Evolutionary conservation across 306 rosid species (phyloP).

Genomic region (Vigna mungo): DNA sequence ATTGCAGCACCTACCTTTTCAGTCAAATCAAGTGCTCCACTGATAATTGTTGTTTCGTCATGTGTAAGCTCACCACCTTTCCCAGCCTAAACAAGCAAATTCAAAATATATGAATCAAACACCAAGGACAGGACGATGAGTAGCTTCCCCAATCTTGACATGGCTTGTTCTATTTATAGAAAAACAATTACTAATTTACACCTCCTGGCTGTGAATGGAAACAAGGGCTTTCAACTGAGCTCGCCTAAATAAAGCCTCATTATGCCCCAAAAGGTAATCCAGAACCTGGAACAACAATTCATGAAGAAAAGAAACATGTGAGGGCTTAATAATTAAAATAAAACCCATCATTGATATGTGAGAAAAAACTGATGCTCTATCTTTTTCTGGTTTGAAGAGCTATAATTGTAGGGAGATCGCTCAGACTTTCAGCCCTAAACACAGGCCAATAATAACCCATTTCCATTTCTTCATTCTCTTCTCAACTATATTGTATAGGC

Average conservation of each 20-base stretch:
- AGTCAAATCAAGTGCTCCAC: slow-evolving; percentile 97
- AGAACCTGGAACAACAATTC: slow-evolving; percentile 64
- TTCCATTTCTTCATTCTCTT: too few relatives aligned
- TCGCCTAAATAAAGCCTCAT: slow-evolving; percentile 92
- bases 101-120: slow-evolving; percentile 19
- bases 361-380: slow-evolving; percentile 10
- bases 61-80: slow-evolving; percentile 99
- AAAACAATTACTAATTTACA: slow-evolving; percentile 31
- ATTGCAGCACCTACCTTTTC: slow-evolving; percentile 70
- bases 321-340: slow-evolving; percentile 19
- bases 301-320: slow-evolving; percentile 32
- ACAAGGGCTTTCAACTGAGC: slow-evolving; percentile 98
- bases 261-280: slow-evolving; percentile 84
- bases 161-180: slow-evolving; percentile 16
- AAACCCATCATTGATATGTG: slow-evolving; percentile 12
- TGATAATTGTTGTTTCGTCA: slow-evolving; percentile 95
- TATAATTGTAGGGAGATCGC: not conserved
- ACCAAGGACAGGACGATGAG: slow-evolving; percentile 2
- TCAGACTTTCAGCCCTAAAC: slow-evolving; percentile 33
- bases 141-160: slow-evolving; percentile 34
- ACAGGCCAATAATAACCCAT: slow-evolving; percentile 24
- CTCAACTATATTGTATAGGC: too few relatives aligned
- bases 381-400: slow-evolving; percentile 23
- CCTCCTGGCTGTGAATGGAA: slow-evolving; percentile 93
- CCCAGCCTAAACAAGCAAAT: slow-evolving; percentile 72